These are phyloP conservation scores for Xerophyta viscosa DNA, from an alignment of 106 monocot genomes.

Conservation along the genomic window DNA sequence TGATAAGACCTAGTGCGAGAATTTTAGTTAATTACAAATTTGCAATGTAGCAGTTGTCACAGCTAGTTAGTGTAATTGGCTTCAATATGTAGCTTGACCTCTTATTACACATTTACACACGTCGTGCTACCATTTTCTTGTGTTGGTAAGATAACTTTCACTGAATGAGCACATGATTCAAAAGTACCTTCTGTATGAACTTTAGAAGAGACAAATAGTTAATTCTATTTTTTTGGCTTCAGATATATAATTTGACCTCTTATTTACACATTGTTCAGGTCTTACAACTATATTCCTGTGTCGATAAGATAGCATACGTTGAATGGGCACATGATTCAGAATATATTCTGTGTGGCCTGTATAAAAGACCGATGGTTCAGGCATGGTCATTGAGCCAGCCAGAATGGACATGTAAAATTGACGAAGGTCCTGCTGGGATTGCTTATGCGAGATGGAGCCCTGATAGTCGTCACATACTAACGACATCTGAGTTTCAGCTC, in stretches of 20 bases:
- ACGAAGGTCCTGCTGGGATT: constrained; percentile 90
- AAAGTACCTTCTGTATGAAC: neutral
- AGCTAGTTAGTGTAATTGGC: too few species aligned
- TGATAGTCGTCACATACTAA: constrained; percentile 94
- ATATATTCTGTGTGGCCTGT: constrained; percentile 85
- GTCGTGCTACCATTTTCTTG: too few species aligned
- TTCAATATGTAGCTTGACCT: too few species aligned
- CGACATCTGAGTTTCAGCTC: constrained; percentile 93
- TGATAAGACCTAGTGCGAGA: too few species aligned
- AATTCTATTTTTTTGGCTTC: neutral
- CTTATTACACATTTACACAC: too few species aligned
- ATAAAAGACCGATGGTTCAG: constrained; percentile 92
- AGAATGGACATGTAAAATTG: constrained; percentile 94
- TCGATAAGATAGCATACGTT: constrained; percentile 84
- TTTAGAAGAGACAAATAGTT: neutral
- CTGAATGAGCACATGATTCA: too few species aligned
- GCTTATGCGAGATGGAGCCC: constrained; percentile 97
- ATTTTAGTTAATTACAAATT: too few species aligned
- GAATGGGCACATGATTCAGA: constrained; percentile 97
- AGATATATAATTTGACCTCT: too few species aligned
- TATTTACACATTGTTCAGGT: constrained; percentile 36
- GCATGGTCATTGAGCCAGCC: constrained; percentile 88
- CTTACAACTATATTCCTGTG: constrained; percentile 74
- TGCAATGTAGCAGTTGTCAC: too few species aligned
- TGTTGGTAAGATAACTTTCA: too few species aligned